Evolutionary conservation across 768 basidiomycete species (phyloP).

Genomic region (Boletus sp.): DNA sequence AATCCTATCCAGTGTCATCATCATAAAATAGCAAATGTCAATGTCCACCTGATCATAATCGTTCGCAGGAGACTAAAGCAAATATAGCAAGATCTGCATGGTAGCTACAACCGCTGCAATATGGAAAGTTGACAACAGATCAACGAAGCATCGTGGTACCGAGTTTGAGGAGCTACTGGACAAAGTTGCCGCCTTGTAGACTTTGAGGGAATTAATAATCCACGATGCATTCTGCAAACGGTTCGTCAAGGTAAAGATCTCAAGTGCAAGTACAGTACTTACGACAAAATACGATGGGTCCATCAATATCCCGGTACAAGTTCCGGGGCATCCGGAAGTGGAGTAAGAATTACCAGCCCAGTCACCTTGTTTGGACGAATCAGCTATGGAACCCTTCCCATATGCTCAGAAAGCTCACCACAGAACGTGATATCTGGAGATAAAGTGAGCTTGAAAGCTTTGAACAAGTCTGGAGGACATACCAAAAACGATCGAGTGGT

Average conservation of each 20-base stretch:
- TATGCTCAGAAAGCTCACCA: slow-evolving; percentile 42
- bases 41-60: neutral
- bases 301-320: slow-evolving; percentile 60
- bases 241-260: slow-evolving; percentile 3
- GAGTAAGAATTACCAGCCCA: slow-evolving; percentile 84
- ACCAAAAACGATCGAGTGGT: slow-evolving; percentile 80
- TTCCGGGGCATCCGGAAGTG: slow-evolving; percentile 72
- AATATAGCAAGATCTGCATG: slow-evolving; percentile 16
- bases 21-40: slow-evolving; percentile 11
- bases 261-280: slow-evolving; percentile 25
- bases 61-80: slow-evolving; percentile 14
- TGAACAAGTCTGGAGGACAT: slow-evolving; percentile 25
- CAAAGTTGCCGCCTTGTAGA: slow-evolving; percentile 61
- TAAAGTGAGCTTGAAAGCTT: slow-evolving; percentile 14
- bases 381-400: neutral
- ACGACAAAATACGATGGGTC: slow-evolving; percentile 74
- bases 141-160: neutral
- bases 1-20: slow-evolving; percentile 7
- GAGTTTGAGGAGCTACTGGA: slow-evolving; percentile 34
- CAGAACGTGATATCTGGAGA: slow-evolving; percentile 76
- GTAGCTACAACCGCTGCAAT: slow-evolving; percentile 4
- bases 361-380: slow-evolving; percentile 49
- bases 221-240: slow-evolving; percentile 67
- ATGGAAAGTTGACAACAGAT: slow-evolving; percentile 8
- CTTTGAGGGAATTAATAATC: slow-evolving; percentile 77